phyloP scores from a whole-genome alignment of 2,329 filamentous ascomycete species.

The Penicillium brevicompactum region DNA sequence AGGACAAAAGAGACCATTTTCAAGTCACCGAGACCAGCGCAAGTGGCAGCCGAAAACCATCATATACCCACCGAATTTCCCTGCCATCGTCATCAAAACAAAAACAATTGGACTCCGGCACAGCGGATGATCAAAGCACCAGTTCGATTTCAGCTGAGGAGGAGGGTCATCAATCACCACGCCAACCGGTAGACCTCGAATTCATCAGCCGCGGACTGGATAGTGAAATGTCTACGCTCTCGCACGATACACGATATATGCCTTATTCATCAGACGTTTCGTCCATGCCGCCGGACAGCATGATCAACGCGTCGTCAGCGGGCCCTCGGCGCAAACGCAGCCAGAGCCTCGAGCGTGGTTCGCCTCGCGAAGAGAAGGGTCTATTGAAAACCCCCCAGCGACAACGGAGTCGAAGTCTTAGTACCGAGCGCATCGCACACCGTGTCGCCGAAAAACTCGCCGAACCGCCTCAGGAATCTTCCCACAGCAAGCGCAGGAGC shows the following conservation, averaged over 20 bases:
- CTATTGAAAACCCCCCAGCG: slow-evolving; percentile 62
- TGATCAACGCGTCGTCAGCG: slow-evolving; percentile 60
- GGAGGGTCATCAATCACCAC: slow-evolving; percentile 73
- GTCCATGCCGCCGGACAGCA: slow-evolving; percentile 72
- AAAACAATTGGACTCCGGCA: slow-evolving; percentile 37
- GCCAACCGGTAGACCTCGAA: slow-evolving; percentile 82
- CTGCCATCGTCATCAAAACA: slow-evolving; percentile 51
- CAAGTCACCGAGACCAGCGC: slow-evolving; percentile 78
- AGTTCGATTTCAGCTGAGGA: slow-evolving; percentile 76
- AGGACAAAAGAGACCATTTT: slow-evolving; percentile 71
- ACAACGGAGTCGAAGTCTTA: slow-evolving; percentile 64
- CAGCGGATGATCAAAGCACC: slow-evolving; percentile 64
- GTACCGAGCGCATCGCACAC: slow-evolving; percentile 67
- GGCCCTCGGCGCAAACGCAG: slow-evolving; percentile 52
- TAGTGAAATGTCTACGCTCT: slow-evolving; percentile 66
- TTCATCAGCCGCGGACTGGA: slow-evolving; percentile 68
- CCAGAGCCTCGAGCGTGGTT: slow-evolving; percentile 51
- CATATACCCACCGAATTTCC: slow-evolving; percentile 68
- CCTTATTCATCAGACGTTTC: slow-evolving; percentile 83
- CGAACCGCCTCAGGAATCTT: slow-evolving; percentile 51
- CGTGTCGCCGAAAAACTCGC: slow-evolving; percentile 69
- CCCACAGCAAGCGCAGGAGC: slow-evolving; percentile 46
- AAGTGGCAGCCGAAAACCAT: slow-evolving; percentile 67
- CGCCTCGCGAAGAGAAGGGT: slow-evolving; percentile 38
- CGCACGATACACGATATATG: slow-evolving; percentile 65